phyloP scores from a whole-genome alignment of 192 early-diverging fungal genomes.

The Umbelopsis sp. region DNA sequence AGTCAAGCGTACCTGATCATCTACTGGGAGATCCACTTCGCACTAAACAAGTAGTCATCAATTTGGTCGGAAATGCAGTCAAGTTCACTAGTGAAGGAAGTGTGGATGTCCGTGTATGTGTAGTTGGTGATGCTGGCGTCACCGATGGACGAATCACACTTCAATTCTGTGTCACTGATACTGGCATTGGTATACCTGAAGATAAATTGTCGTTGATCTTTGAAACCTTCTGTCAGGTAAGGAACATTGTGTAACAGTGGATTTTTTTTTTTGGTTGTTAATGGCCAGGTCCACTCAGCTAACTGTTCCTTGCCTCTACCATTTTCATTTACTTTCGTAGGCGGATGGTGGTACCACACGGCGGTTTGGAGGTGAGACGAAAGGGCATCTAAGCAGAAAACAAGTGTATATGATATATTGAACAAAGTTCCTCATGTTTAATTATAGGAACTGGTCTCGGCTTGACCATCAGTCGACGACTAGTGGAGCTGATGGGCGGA shows the following conservation, averaged over 20 bases:
- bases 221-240: constrained; percentile 73
- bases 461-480: constrained; percentile 76
- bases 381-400: too few relatives aligned
- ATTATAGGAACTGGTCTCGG: constrained; percentile 70
- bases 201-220: constrained; percentile 79
- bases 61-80: constrained; percentile 73
- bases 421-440: too few relatives aligned
- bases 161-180: constrained; percentile 74
- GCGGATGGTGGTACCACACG: constrained; percentile 82
- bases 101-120: constrained; percentile 23
- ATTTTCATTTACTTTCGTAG: background rate
- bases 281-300: too few relatives aligned
- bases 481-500: constrained; percentile 79
- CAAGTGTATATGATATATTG: too few relatives aligned
- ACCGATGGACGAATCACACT: constrained; percentile 43
- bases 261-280: too few relatives aligned
- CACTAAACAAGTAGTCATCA: constrained; percentile 71
- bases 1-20: constrained; percentile 56
- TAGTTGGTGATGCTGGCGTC: constrained; percentile 7
- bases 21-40: constrained; percentile 69
- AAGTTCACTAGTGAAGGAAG: constrained; percentile 58
- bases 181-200: constrained; percentile 84
- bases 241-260: background rate
- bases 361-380: constrained; percentile 73
- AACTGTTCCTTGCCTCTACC: background rate